Conservation (phyloP, 2,329 filamentous ascomycete genomes). For the Aspergillus aculeatinus region DNA sequence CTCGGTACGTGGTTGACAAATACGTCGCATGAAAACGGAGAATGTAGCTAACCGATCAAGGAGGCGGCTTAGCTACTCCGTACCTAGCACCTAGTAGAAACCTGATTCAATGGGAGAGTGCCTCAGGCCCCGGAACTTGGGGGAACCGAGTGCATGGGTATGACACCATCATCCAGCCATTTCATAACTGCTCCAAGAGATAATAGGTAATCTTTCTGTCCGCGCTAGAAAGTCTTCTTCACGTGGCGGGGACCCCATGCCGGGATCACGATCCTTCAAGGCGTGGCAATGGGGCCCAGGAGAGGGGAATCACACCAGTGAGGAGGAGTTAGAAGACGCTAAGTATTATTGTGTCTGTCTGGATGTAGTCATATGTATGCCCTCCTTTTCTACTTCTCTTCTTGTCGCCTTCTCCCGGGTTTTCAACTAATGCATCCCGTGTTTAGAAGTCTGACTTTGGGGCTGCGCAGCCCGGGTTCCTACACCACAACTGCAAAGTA, state of each 20-base stretch:
- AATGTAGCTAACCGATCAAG: neutral
- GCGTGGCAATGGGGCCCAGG: neutral
- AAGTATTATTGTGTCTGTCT: no score
- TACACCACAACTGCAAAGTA: neutral
- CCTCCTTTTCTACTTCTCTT: neutral
- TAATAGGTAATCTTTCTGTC: neutral
- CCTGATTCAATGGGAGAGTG: neutral
- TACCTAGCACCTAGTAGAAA: neutral
- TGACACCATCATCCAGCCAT: neutral
- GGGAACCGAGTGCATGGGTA: constrained; percentile 1
- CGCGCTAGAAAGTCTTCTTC: neutral
- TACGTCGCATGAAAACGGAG: neutral
- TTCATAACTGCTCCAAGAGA: neutral
- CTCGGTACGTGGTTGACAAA: neutral
- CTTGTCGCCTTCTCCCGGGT: neutral
- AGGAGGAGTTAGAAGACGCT: no score
- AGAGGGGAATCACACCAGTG: neutral
- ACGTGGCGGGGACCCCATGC: constrained; percentile 5
- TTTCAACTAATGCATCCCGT: neutral
- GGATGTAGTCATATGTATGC: no score
- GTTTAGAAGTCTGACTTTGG: neutral
- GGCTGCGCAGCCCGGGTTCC: neutral
- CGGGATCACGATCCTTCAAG: constrained; percentile 4
- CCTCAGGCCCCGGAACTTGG: neutral
- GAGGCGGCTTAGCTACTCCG: constrained; percentile 8